A percentile compares a stretch with the other conserved stretches of the same genome.
These are phyloP conservation scores for Phytophthora sansomeana DNA, from an alignment of 352 stramenopile species.

Conservation along the genomic window DNA sequence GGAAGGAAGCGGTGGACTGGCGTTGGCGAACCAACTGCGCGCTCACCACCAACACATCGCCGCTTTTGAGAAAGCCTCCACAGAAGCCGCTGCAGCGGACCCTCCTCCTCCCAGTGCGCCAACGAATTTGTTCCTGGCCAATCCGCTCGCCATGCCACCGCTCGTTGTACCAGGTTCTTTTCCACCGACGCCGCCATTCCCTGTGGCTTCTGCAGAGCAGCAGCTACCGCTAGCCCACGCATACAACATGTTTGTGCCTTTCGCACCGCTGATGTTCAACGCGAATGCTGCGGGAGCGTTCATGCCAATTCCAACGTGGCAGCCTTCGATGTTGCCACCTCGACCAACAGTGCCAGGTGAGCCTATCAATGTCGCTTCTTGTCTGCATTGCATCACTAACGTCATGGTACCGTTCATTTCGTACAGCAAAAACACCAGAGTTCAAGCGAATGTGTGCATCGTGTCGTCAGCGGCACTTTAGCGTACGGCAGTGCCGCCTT, in stretches of 20 bases:
- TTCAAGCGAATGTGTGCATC: conserved; percentile 79
- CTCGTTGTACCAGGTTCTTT: conserved; percentile 18
- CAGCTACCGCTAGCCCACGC: conserved; percentile 47
- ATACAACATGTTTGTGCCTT: conserved; percentile 3
- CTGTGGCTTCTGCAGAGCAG: background rate
- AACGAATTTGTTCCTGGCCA: conserved; percentile 31
- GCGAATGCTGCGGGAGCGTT: conserved; percentile 26
- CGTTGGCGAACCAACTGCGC: conserved; percentile 39
- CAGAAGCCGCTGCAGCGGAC: conserved; percentile 5
- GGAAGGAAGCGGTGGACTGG: conserved; percentile 32
- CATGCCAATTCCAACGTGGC: conserved; percentile 36
- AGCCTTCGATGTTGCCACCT: conserved; percentile 37
- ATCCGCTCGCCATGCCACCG: conserved; percentile 25
- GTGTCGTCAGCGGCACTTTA: conserved; percentile 73
- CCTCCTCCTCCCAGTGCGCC: conserved; percentile 8
- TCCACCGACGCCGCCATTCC: conserved; percentile 3
- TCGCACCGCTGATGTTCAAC: conserved; percentile 22
- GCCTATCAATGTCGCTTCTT: background rate
- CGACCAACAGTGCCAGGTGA: conserved; percentile 36
- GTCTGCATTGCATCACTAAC: conserved; percentile 2
- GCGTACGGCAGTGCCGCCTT: conserved; percentile 72
- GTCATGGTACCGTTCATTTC: background rate
- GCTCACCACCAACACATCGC: conserved; percentile 44
- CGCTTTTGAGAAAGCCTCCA: conserved; percentile 35
- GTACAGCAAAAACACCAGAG: conserved; percentile 22